Percentiles rank a stretch among this genome's conserved stretches.
phyloP scores from a whole-genome alignment of 208 protist species.

The Acanthamoeba sp. region DNA sequence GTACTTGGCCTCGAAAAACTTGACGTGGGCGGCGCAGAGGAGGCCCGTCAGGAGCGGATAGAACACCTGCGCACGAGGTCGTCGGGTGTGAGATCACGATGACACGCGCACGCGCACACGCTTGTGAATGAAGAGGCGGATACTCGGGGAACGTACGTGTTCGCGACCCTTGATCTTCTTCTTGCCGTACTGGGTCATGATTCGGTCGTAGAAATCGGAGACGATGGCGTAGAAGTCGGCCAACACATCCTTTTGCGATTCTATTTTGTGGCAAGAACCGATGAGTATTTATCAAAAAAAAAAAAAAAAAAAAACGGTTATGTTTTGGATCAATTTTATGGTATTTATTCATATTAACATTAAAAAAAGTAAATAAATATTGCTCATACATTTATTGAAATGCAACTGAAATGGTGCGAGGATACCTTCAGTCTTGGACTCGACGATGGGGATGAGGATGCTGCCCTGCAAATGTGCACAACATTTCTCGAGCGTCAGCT shows the following conservation, averaged over 20 bases:
- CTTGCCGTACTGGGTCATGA: conserved; percentile 68
- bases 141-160: neutral
- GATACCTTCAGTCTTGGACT: conserved; percentile 37
- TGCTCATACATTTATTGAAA: neutral
- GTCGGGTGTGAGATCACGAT: neutral
- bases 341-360: too few relatives aligned
- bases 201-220: conserved; percentile 59
- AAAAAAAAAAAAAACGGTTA: neutral
- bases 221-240: conserved; percentile 35
- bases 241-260: conserved; percentile 36
- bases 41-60: conserved; percentile 71
- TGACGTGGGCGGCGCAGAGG: conserved; percentile 54
- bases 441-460: conserved; percentile 63
- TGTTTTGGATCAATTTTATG: neutral
- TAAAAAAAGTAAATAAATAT: neutral
- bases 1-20: conserved; percentile 52
- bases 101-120: neutral
- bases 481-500: neutral
- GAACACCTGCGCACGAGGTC: conserved; percentile 17
- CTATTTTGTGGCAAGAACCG: too few relatives aligned
- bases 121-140: neutral
- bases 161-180: conserved; percentile 75
- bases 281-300: neutral
- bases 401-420: neutral
- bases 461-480: conserved; percentile 8